Evolutionary conservation across 805 yeast genomes (phyloP).

Genomic region (Priceomyces fermenticarens): DNA sequence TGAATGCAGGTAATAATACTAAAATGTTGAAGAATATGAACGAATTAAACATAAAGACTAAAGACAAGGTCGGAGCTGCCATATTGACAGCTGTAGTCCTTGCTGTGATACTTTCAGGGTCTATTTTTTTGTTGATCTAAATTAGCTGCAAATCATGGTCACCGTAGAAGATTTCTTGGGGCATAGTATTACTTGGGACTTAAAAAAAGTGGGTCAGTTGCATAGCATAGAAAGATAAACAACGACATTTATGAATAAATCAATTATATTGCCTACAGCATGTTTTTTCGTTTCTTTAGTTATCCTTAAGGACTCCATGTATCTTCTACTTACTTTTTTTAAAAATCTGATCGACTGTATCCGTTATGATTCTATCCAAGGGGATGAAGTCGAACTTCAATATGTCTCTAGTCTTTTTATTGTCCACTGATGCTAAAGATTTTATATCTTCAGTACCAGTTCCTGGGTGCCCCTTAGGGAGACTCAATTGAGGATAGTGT

Average conservation of each 20-base stretch:
- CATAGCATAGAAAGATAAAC: too few species aligned
- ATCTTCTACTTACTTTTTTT: slow-evolving; percentile 1
- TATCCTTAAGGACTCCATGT: too few species aligned
- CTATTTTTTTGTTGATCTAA: slow-evolving; percentile 74
- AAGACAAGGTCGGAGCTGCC: slow-evolving; percentile 89
- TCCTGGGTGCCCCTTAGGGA: slow-evolving; percentile 35
- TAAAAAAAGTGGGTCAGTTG: too few species aligned
- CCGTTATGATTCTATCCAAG: slow-evolving; percentile 39
- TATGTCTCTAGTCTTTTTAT: slow-evolving; percentile 29
- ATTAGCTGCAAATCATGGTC: too few species aligned
- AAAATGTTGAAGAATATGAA: slow-evolving; percentile 37
- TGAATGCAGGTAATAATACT: slow-evolving; percentile 35
- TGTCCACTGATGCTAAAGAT: slow-evolving; percentile 29
- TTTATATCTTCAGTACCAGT: slow-evolving; percentile 24
- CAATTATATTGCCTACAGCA: too few species aligned
- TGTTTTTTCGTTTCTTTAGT: too few species aligned
- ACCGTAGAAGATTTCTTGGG: too few species aligned
- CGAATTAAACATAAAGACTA: slow-evolving; percentile 47
- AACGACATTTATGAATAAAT: too few species aligned
- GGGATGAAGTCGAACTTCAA: slow-evolving; percentile 37
- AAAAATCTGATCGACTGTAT: slow-evolving; percentile 39
- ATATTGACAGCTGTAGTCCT: slow-evolving; percentile 71
- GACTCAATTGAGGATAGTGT: slow-evolving; percentile 22
- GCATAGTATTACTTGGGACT: too few species aligned
- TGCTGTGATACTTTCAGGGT: slow-evolving; percentile 55